These are phyloP conservation scores for Geranium incanum DNA, from an alignment of 441 rosid genomes.

Conservation along the genomic window DNA sequence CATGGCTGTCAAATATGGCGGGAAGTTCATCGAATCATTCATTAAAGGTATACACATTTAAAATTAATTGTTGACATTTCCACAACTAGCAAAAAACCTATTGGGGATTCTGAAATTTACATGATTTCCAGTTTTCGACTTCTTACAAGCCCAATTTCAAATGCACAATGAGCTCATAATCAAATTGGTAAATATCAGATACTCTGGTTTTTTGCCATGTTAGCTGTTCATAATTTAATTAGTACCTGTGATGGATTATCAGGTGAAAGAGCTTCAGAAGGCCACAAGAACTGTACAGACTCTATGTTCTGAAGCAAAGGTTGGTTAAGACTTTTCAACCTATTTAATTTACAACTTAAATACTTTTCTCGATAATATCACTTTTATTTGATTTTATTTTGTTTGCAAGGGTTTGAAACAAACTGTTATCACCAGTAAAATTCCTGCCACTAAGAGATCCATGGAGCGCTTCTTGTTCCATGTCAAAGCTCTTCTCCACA, in stretches of 20 bases:
- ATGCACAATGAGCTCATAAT: constrained; percentile 52
- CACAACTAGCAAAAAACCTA: constrained; percentile 11
- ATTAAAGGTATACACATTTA: constrained; percentile 50
- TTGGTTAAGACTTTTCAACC: constrained; percentile 23
- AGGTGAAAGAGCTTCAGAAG: constrained; percentile 81
- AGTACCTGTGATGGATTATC: constrained; percentile 5
- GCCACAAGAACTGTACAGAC: constrained; percentile 86
- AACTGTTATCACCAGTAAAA: constrained; percentile 62
- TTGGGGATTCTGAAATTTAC: constrained; percentile 18
- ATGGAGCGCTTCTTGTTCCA: constrained; percentile 76
- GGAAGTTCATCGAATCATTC: constrained; percentile 67
- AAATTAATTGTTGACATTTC: constrained; percentile 7
- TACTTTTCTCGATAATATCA: constrained; percentile 10
- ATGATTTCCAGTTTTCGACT: constrained; percentile 56
- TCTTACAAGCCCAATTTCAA: constrained; percentile 59
- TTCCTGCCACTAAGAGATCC: constrained; percentile 70
- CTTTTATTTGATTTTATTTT: constrained; percentile 16
- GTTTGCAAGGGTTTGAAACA: constrained; percentile 58
- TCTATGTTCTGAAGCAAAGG: constrained; percentile 86
- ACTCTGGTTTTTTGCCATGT: constrained; percentile 7
- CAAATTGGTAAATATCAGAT: constrained; percentile 45
- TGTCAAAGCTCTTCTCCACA: constrained; percentile 77
- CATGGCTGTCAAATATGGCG: constrained; percentile 81
- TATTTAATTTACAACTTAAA: constrained; percentile 2
- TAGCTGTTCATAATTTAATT: constrained; percentile 3